Evolutionary conservation across 2,329 filamentous ascomycete genomes (phyloP).

Genomic region (Endoconidiophora polonica): DNA sequence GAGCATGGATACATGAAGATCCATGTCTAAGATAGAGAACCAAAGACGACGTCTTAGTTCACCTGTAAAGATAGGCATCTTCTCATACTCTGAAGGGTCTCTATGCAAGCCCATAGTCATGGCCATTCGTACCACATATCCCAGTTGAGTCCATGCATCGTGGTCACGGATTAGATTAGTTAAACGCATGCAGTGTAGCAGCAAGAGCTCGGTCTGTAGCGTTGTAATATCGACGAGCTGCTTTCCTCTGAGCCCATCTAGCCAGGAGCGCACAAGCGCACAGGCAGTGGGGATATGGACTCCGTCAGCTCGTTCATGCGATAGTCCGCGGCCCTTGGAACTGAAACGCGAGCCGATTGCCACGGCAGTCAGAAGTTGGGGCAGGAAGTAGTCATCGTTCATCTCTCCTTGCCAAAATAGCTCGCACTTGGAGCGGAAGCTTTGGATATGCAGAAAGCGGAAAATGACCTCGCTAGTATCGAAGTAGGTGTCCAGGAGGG

Average conservation of each 20-base stretch:
- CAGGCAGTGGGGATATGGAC: constrained; percentile 41
- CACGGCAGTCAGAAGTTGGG: constrained; percentile 34
- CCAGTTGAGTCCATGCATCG: constrained; percentile 38
- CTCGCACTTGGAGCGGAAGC: constrained; percentile 34
- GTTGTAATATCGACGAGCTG: constrained; percentile 35
- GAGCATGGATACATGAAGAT: constrained; percentile 36
- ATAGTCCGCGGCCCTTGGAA: constrained; percentile 32
- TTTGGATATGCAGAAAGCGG: constrained; percentile 34
- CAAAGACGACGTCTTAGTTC: constrained; percentile 38
- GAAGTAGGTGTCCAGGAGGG: constrained; percentile 32
- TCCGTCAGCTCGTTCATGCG: constrained; percentile 34
- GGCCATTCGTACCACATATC: constrained; percentile 37
- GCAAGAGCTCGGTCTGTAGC: constrained; percentile 36
- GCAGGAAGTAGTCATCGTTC: constrained; percentile 33
- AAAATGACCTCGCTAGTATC: constrained; percentile 35
- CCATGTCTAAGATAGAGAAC: constrained; percentile 40
- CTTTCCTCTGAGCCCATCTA: constrained; percentile 34
- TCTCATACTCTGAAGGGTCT: constrained; percentile 36
- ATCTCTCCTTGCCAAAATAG: constrained; percentile 33
- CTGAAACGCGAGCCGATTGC: constrained; percentile 37
- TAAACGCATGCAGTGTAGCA: constrained; percentile 35
- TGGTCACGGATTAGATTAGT: constrained; percentile 32
- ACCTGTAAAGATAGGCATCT: constrained; percentile 33
- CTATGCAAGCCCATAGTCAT: constrained; percentile 44
- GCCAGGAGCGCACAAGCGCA: constrained; percentile 36